phyloP scores from a whole-genome alignment of 2,329 filamentous ascomycete species.

The Verticillium longisporum region DNA sequence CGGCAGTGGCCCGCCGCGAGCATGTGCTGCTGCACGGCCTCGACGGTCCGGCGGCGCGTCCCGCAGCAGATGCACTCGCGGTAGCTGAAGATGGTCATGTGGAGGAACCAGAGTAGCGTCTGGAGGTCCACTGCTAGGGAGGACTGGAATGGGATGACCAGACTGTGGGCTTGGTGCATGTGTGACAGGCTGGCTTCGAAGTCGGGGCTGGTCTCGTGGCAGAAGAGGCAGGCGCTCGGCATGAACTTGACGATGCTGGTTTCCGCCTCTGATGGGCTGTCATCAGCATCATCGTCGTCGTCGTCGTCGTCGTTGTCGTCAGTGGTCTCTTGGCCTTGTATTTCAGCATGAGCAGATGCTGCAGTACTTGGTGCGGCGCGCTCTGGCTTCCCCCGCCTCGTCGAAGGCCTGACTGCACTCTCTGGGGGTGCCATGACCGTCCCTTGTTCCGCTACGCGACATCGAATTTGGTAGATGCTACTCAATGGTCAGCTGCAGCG shows the following conservation, averaged over 20 bases:
- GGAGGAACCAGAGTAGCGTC: conserved; percentile 38
- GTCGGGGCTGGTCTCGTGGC: conserved; percentile 17
- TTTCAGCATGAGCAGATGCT: background rate
- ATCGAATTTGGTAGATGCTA: background rate
- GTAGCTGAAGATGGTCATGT: conserved; percentile 39
- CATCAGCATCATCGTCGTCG: background rate
- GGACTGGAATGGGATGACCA: conserved; percentile 32
- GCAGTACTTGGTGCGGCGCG: background rate
- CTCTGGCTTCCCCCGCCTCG: no score
- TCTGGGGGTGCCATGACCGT: background rate
- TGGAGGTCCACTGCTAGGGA: conserved; percentile 37
- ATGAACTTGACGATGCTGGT: conserved; percentile 14
- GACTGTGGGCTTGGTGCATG: conserved; percentile 40
- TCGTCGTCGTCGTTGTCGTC: background rate
- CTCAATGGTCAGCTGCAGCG: background rate
- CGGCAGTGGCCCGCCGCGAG: conserved; percentile 38
- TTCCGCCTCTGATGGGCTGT: background rate
- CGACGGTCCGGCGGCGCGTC: conserved; percentile 28
- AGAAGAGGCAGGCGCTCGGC: conserved; percentile 34
- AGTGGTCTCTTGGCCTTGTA: background rate
- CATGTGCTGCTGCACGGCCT: conserved; percentile 46
- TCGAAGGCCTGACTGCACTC: background rate
- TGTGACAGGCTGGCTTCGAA: conserved; percentile 33
- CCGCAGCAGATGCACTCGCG: conserved; percentile 46
- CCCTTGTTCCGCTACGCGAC: background rate